Percentiles rank a stretch among this genome's conserved stretches.
Conservation (phyloP, 176 grass and related monocot species). For the barley (Hordeum vulgare) region MorexV3_pseudomolecules_assembly NC_058519.1:645742745-645743244, state of each 20-base stretch:
- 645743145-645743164: constrained; percentile 81
- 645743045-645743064: constrained; percentile 99
- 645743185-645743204: constrained; percentile 76
- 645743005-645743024: constrained; percentile 82
- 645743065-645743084: constrained; percentile 86
- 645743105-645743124: constrained; percentile 85
- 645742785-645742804: neutral
- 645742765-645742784: constrained; percentile 11
- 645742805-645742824: neutral
- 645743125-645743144: constrained; percentile 73
- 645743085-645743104: constrained; percentile 78
- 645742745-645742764: constrained; percentile 20
- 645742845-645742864: neutral
- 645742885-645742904: neutral
- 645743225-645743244: constrained; percentile 75
- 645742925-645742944: too few species aligned
- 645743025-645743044: constrained; percentile 84
- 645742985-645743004: constrained; percentile 64
- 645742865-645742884: neutral
- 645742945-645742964: constrained; percentile 77
- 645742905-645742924: neutral
- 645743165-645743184: constrained; percentile 76
- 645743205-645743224: constrained; percentile 82
- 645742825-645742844: neutral
- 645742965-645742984: constrained; percentile 90